These are phyloP conservation scores for Poa pratensis DNA, from an alignment of 176 grass and related monocot species.

Conservation along the genomic window DNA sequence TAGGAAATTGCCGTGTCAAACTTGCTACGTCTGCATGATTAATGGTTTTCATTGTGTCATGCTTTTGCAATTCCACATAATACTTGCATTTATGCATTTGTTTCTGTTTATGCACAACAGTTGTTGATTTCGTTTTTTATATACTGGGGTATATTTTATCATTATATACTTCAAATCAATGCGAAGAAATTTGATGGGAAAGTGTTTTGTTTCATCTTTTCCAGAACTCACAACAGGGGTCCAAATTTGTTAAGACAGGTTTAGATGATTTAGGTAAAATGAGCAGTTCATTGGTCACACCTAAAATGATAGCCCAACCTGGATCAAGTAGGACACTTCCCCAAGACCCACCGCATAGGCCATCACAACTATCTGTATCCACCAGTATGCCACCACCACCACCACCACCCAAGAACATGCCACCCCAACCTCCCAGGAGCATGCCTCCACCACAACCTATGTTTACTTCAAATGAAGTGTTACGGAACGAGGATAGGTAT, in stretches of 20 bases:
- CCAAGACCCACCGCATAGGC: conserved; percentile 35
- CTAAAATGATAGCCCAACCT: conserved; percentile 56
- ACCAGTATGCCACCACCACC: conserved; percentile 24
- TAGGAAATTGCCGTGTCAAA: neutral
- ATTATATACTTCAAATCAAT: conserved; percentile 22
- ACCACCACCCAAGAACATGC: conserved; percentile 29
- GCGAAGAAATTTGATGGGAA: conserved; percentile 49
- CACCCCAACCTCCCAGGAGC: conserved; percentile 31
- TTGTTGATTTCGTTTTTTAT: conserved; percentile 11
- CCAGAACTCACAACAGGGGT: conserved; percentile 93
- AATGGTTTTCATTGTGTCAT: neutral
- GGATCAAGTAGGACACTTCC: conserved; percentile 48
- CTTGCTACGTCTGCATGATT: conserved; percentile 13
- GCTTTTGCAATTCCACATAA: neutral
- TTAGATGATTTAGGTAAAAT: conserved; percentile 57
- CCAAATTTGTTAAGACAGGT: conserved; percentile 95
- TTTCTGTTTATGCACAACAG: conserved; percentile 19
- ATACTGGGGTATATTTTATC: conserved; percentile 8
- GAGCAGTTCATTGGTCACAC: conserved; percentile 43
- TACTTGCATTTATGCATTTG: conserved; percentile 16
- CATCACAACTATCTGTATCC: conserved; percentile 21
- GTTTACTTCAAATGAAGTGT: conserved; percentile 44
- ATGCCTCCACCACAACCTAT: conserved; percentile 61
- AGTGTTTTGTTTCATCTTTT: conserved; percentile 65
- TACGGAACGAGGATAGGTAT: conserved; percentile 37